Conservation (phyloP, 225 moss, liverwort and hornwort species). For the Marchantia polymorpha region DNA sequence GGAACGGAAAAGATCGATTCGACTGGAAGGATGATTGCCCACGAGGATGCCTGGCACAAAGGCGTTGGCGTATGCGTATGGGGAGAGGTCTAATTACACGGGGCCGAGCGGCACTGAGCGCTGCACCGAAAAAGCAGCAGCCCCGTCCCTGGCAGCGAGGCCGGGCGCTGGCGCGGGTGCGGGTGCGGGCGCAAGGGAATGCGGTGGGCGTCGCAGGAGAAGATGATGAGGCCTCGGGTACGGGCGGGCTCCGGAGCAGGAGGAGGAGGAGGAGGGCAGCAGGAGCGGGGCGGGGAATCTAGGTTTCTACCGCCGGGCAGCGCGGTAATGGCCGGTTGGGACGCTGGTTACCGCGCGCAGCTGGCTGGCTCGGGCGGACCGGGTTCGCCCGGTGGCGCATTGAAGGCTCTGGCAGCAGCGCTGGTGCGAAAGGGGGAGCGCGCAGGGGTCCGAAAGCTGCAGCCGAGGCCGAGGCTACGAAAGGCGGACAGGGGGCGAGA, state of each 20-base stretch:
- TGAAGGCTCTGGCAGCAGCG: neutral
- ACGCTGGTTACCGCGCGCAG: slow-evolving; percentile 3
- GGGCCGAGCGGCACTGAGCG: neutral
- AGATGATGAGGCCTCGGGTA: neutral
- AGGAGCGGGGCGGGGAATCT: neutral
- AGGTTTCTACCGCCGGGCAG: slow-evolving; percentile 3
- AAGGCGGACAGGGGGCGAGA: too few species aligned
- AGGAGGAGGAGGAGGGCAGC: too few species aligned
- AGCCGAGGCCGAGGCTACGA: neutral
- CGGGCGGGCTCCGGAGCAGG: neutral
- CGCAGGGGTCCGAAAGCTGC: slow-evolving; percentile 1
- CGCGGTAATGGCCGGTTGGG: neutral
- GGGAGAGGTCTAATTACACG: slow-evolving; percentile 6
- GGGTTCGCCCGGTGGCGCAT: slow-evolving; percentile 1
- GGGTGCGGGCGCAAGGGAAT: neutral
- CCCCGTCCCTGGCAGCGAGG: neutral
- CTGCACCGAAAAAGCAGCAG: slow-evolving; percentile 3
- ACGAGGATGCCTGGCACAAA: slow-evolving; percentile 14
- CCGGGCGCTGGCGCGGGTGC: neutral
- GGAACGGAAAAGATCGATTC: neutral
- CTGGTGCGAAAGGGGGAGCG: neutral
- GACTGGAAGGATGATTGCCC: slow-evolving; percentile 10
- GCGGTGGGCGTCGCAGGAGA: neutral
- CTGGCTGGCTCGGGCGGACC: neutral
- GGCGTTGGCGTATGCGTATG: slow-evolving; percentile 10